A percentile compares a stretch with the other conserved stretches of the same genome.
Evolutionary conservation across 352 stramenopile species (phyloP).

Genomic region (Globisporangium heterothallicum): DNA sequence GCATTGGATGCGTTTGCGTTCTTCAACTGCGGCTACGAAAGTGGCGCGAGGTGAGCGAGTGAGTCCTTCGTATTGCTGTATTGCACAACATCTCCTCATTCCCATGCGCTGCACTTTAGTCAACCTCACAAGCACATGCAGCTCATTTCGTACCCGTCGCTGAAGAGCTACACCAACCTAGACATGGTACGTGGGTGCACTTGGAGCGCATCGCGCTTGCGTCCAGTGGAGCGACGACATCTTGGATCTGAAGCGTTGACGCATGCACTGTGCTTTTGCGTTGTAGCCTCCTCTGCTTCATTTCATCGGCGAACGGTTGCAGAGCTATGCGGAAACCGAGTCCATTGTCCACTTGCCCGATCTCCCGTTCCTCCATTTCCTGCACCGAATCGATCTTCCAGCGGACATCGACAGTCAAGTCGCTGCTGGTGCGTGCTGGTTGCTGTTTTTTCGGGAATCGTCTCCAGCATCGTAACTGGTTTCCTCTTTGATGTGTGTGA

Average conservation of each 20-base stretch:
- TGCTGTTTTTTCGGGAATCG: not conserved
- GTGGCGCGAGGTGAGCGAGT: conserved; percentile 49
- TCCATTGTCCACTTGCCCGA: conserved; percentile 51
- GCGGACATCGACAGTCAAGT: conserved; percentile 32
- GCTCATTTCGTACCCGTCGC: conserved; percentile 75
- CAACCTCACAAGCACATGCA: conserved; percentile 88
- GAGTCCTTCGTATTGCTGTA: not conserved
- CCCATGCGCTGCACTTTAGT: conserved; percentile 16
- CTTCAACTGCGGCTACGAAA: conserved; percentile 84
- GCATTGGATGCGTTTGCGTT: conserved; percentile 72
- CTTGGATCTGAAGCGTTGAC: not conserved
- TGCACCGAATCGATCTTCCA: conserved; percentile 50
- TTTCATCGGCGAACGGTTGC: conserved; percentile 58
- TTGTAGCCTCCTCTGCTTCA: conserved; percentile 61
- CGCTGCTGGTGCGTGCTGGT: conserved; percentile 26
- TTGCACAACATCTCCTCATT: not conserved
- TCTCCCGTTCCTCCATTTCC: conserved; percentile 69
- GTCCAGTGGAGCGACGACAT: not conserved
- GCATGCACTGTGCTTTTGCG: conserved; percentile 1
- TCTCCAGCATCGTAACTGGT: not conserved
- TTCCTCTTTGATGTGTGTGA: too few species aligned
- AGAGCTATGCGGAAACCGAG: conserved; percentile 20
- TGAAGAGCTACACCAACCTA: conserved; percentile 50
- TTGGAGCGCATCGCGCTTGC: too few species aligned
- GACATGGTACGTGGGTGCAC: conserved; percentile 35